A percentile compares a stretch with the other conserved stretches of the same genome.
phyloP scores from a whole-genome alignment of 371 early-diverging fungal genomes.

The Syncephalastrum sp. region DNA sequence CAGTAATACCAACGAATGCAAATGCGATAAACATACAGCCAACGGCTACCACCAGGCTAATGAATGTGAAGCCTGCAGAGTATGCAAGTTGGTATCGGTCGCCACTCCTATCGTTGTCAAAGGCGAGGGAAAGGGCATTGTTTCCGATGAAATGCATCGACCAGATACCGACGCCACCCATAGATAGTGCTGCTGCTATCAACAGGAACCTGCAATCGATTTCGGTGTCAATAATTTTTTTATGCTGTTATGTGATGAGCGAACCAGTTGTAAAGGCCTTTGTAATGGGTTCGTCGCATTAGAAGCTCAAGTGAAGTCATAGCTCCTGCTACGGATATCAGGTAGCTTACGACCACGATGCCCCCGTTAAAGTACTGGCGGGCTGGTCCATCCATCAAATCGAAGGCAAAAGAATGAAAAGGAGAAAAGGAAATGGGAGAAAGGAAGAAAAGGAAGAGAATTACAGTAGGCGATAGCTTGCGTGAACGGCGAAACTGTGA shows the following conservation, averaged over 20 bases:
- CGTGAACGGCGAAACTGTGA: too few species aligned
- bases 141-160: conserved; percentile 46
- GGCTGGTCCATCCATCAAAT: conserved; percentile 3
- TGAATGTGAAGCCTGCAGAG: conserved; percentile 29
- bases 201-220: conserved; percentile 26
- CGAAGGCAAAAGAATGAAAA: neutral
- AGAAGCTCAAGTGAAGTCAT: conserved; percentile 16
- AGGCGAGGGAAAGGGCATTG: conserved; percentile 23
- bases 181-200: conserved; percentile 27
- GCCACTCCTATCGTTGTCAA: conserved; percentile 2
- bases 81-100: conserved; percentile 26
- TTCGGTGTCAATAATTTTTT: neutral
- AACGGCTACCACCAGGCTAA: conserved; percentile 28
- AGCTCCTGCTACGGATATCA: conserved; percentile 14
- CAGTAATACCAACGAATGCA: conserved; percentile 34
- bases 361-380: conserved; percentile 13
- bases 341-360: conserved; percentile 13
- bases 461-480: neutral
- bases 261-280: conserved; percentile 17
- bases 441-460: neutral
- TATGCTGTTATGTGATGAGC: neutral
- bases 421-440: conserved; percentile 3
- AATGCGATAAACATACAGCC: conserved; percentile 38
- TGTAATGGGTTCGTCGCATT: conserved; percentile 13
- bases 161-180: conserved; percentile 45